Conservation (phyloP, 1,139 yeast genomes). For the Geotrichum citri-aurantii region DNA sequence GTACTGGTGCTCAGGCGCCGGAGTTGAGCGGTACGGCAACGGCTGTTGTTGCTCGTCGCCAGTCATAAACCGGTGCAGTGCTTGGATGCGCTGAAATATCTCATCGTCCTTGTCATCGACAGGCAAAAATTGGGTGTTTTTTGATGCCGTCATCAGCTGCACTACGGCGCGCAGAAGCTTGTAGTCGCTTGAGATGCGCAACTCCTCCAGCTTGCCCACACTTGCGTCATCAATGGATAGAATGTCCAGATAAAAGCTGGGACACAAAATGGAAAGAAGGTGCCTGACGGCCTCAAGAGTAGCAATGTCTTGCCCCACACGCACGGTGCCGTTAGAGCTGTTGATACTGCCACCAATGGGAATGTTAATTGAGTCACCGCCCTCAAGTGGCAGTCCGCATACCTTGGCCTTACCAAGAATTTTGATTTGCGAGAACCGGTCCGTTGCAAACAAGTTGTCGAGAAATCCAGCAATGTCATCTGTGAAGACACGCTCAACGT, state of each 20-base stretch:
- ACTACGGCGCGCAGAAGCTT: constrained; percentile 33
- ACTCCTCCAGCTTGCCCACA: constrained; percentile 33
- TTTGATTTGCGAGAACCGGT: constrained; percentile 11
- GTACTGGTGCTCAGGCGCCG: not conserved
- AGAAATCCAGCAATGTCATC: constrained; percentile 10
- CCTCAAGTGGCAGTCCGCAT: constrained; percentile 16
- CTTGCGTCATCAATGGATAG: constrained; percentile 30
- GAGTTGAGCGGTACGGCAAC: not conserved
- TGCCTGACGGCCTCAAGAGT: constrained; percentile 36
- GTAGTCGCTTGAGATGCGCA: constrained; percentile 35
- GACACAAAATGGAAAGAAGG: constrained; percentile 25
- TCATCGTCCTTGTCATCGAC: constrained; percentile 26
- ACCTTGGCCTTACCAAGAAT: constrained; percentile 10
- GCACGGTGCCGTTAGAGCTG: constrained; percentile 8
- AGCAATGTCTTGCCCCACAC: constrained; percentile 27
- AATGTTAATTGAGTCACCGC: constrained; percentile 10
- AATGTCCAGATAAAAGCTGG: constrained; percentile 24
- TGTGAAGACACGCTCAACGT: constrained; percentile 13
- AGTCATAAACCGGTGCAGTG: constrained; percentile 24
- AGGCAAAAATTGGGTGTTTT: constrained; percentile 24
- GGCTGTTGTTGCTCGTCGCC: constrained; percentile 1
- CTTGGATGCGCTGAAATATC: constrained; percentile 21
- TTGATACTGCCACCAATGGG: constrained; percentile 8
- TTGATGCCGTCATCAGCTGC: constrained; percentile 24
- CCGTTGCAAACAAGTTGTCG: constrained; percentile 8